These are phyloP conservation scores for Copromyces sp. DNA, from an alignment of 495 filamentous ascomycete genomes.

Conservation along the genomic window DNA sequence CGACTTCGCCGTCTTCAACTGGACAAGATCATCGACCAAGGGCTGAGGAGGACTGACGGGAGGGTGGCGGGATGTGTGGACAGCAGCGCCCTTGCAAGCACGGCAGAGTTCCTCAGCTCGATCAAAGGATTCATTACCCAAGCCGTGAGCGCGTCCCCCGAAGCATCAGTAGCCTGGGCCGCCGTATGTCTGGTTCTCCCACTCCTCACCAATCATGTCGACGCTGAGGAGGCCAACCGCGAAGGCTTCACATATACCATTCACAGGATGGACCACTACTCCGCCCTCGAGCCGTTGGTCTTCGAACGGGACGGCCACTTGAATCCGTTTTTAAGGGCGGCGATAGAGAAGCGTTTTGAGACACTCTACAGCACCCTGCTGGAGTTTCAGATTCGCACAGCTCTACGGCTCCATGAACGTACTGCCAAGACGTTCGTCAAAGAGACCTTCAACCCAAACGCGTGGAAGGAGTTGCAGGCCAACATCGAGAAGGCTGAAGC, in stretches of 20 bases:
- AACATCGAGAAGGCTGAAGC: neutral
- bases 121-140: conserved; percentile 11
- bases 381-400: neutral
- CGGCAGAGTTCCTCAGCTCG: conserved; percentile 6
- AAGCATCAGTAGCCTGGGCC: conserved; percentile 17
- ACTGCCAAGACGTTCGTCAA: neutral
- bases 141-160: conserved; percentile 13
- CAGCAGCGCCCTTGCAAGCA: neutral
- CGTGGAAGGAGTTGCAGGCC: neutral
- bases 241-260: conserved; percentile 21
- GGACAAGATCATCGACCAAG: conserved; percentile 2
- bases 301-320: neutral
- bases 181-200: conserved; percentile 19
- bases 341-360: neutral
- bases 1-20: neutral
- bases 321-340: neutral
- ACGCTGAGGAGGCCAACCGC: conserved; percentile 13
- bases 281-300: conserved; percentile 9
- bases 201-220: conserved; percentile 15
- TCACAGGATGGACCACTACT: conserved; percentile 16
- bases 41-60: conserved; percentile 7
- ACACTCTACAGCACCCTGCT: neutral
- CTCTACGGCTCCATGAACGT: neutral
- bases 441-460: neutral
- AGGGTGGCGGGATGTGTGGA: fast-evolving